These are phyloP conservation scores for Phytophthora brassicae DNA, from an alignment of 352 stramenopile genomes.

Conservation along the genomic window DNA sequence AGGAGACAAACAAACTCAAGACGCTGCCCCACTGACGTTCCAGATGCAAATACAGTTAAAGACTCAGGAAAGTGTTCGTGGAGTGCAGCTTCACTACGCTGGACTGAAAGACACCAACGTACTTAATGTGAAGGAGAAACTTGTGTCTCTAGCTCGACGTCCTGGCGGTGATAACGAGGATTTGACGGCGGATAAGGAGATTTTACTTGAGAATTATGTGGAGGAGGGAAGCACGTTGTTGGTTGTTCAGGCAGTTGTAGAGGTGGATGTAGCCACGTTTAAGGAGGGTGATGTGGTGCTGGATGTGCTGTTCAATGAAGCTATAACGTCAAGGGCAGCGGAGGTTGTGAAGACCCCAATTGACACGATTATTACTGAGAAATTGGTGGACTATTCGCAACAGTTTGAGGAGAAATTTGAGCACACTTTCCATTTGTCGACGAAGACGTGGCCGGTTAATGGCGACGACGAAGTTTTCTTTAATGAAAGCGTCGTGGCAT, in stretches of 20 bases:
- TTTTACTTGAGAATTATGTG: slow-evolving; percentile 64
- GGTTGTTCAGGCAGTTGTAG: slow-evolving; percentile 69
- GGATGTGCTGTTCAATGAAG: slow-evolving; percentile 71
- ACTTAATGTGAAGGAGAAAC: slow-evolving; percentile 72
- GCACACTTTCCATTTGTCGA: slow-evolving; percentile 47
- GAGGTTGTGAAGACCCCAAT: slow-evolving; percentile 24
- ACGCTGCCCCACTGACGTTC: slow-evolving; percentile 46
- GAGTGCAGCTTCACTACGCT: slow-evolving; percentile 53
- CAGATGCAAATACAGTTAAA: slow-evolving; percentile 55
- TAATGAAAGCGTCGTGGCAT: slow-evolving; percentile 60
- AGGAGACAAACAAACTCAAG: slow-evolving; percentile 5
- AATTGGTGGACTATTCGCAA: slow-evolving; percentile 21
- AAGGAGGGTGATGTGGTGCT: slow-evolving; percentile 51
- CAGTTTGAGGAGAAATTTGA: slow-evolving; percentile 68
- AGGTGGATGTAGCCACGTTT: slow-evolving; percentile 42
- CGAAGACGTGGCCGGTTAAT: slow-evolving; percentile 28
- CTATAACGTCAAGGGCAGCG: slow-evolving; percentile 4
- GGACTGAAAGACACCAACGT: slow-evolving; percentile 63
- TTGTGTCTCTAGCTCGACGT: slow-evolving; percentile 46
- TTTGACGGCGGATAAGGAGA: slow-evolving; percentile 43
- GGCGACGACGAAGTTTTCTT: slow-evolving; percentile 31
- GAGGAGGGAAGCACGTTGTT: slow-evolving; percentile 68
- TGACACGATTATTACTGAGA: slow-evolving; percentile 21
- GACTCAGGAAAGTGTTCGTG: slow-evolving; percentile 31
- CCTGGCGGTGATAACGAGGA: slow-evolving; percentile 18